Conservation (phyloP, 345 rosid genomes). For the Iberis pinnata region DNA sequence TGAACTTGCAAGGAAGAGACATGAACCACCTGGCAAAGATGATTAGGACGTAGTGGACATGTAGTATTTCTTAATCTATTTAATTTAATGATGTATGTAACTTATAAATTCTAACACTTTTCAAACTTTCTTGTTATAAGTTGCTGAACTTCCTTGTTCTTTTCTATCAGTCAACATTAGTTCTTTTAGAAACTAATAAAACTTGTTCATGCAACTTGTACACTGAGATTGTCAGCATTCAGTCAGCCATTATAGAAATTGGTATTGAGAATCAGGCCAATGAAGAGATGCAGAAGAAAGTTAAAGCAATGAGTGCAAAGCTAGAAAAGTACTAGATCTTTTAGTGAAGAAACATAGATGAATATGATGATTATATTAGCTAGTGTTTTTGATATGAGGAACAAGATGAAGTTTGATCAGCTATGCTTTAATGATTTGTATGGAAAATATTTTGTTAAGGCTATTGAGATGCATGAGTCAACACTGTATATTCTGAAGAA, state of each 20-base stretch:
- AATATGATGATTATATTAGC: neutral
- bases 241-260: neutral
- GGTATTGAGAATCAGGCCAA: too few relatives aligned
- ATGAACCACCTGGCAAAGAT: too few relatives aligned
- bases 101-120: too few relatives aligned
- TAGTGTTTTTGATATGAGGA: neutral
- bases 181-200: too few relatives aligned
- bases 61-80: too few relatives aligned
- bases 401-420: neutral
- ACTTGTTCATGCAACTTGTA: neutral
- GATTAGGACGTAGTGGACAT: too few relatives aligned
- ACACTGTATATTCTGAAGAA: neutral
- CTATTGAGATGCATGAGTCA: neutral
- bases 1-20: too few relatives aligned
- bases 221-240: neutral
- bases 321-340: neutral
- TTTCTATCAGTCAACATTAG: too few relatives aligned
- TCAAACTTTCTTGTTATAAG: too few relatives aligned
- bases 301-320: neutral
- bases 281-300: constrained; percentile 2
- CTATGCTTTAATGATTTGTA: neutral
- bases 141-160: too few relatives aligned
- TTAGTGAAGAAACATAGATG: neutral
- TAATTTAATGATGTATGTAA: too few relatives aligned
- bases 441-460: neutral